Evolutionary conservation across 495 filamentous ascomycete species (phyloP), one percentile per base, ranked within the genome.

Genomic region (Daldinia caldariorum): DNA sequence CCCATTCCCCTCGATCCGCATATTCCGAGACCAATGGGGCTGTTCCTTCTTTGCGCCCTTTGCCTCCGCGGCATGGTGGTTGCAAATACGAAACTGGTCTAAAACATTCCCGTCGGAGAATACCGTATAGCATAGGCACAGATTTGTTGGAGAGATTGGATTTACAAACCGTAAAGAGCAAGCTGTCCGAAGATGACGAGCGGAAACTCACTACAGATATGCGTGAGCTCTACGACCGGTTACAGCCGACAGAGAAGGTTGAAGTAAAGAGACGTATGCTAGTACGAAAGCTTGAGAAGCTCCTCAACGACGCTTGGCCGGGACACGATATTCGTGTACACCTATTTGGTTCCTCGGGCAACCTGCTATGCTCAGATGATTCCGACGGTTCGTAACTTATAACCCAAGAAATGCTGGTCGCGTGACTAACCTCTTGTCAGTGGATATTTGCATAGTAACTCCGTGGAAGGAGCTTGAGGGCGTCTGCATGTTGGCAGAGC

Each of bases 381-480:
- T 98, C 96, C 58, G 95, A 99, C 82, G 93, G 94, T 97, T 81
- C 70, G 88, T 86, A 18, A 38, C 56, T 41, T 38, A 29, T 58
- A 37, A 38, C 47, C 32, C 3, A 5, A n/a, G 18, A 49, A 34
- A 54, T 51, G 26, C 38, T 32, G 29, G 13, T 59, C 39, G 12
- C 65, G 12, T 35, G 38, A 50, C 75, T 73, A 61, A 83, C 79
- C n/a, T 20, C 34, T 20, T 12, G 47, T 18, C 66, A 97, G 94
- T 98, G 77, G 95, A 99, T 78, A 94, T 99, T 22, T 99, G 95
- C 82, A 97, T 99, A 69, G 95, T 92, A 31, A 98, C 95, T 35
- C 84, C 90, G 39, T 91, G 90, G 84, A 94, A 80, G 58, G 90
- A 90, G 47, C 77, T 97, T 77, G 93, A 97, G 74, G 88, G 87